phyloP scores from a whole-genome alignment of 192 early-diverging fungal genomes.

The Backusella australiensis region DNA sequence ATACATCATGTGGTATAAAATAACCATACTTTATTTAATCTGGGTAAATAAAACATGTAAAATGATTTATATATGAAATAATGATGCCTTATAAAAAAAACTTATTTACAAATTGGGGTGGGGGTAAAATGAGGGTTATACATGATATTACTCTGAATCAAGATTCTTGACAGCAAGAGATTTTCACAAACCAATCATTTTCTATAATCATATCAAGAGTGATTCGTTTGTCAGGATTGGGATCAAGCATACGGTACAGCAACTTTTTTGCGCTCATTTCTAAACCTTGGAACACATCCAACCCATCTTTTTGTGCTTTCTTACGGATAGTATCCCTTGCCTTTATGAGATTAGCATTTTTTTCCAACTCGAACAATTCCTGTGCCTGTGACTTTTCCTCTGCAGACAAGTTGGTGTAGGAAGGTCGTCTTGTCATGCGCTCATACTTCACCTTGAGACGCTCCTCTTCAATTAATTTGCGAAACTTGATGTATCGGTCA shows the following conservation, averaged over 20 bases:
- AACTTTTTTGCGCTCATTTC: slow-evolving; percentile 29
- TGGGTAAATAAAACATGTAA: background rate
- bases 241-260: slow-evolving; percentile 32
- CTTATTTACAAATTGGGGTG: background rate
- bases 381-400: background rate
- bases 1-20: background rate
- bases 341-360: slow-evolving; percentile 14
- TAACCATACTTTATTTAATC: background rate
- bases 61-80: background rate
- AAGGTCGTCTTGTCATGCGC: background rate
- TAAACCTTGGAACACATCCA: slow-evolving; percentile 25
- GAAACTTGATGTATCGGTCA: slow-evolving; percentile 29
- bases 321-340: slow-evolving; percentile 24
- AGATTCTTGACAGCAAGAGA: slow-evolving; percentile 13
- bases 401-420: background rate
- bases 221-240: slow-evolving; percentile 17
- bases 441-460: slow-evolving; percentile 13
- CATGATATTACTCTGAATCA: background rate
- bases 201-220: slow-evolving; percentile 13
- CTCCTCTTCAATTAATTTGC: slow-evolving; percentile 26
- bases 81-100: background rate
- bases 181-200: slow-evolving; percentile 24
- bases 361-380: slow-evolving; percentile 1
- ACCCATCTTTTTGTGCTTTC: slow-evolving; percentile 27
- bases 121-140: background rate